These are phyloP conservation scores for Claviceps quebecensis DNA, from an alignment of 2,329 filamentous ascomycete species.

Conservation along the genomic window DNA sequence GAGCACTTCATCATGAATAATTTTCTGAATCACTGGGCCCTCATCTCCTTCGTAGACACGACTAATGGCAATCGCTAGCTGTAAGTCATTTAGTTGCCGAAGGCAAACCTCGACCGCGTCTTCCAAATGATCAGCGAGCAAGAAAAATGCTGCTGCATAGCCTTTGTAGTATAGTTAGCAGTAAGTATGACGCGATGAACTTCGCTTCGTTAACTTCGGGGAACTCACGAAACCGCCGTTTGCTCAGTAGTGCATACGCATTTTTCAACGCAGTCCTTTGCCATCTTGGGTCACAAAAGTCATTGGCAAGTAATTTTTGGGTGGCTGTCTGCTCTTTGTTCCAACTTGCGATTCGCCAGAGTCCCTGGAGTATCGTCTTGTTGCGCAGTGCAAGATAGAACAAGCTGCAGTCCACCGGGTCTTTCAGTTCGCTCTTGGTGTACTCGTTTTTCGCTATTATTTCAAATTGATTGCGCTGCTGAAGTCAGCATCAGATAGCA, in stretches of 20 bases:
- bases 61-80: slow-evolving; percentile 77
- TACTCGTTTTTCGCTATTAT: slow-evolving; percentile 88
- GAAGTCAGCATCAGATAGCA: slow-evolving; percentile 5
- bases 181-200: neutral
- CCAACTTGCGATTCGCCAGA: slow-evolving; percentile 92
- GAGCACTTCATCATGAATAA: slow-evolving; percentile 70
- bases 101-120: slow-evolving; percentile 79
- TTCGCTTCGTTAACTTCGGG: neutral
- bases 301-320: slow-evolving; percentile 67
- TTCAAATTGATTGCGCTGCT: slow-evolving; percentile 57
- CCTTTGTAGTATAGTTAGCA: slow-evolving; percentile 30
- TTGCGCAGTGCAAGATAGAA: slow-evolving; percentile 86
- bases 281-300: slow-evolving; percentile 80
- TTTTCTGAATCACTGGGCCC: slow-evolving; percentile 54
- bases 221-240: slow-evolving; percentile 61
- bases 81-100: slow-evolving; percentile 75
- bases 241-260: slow-evolving; percentile 86
- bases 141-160: slow-evolving; percentile 92
- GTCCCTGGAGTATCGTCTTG: slow-evolving; percentile 75
- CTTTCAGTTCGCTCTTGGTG: slow-evolving; percentile 71
- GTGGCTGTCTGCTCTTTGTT: slow-evolving; percentile 76
- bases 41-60: slow-evolving; percentile 80
- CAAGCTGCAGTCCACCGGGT: slow-evolving; percentile 79
- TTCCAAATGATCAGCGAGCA: slow-evolving; percentile 70
- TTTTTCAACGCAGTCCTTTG: slow-evolving; percentile 86